phyloP scores from a whole-genome alignment of 345 rosid genomes.

The Raphanus sativus region DNA sequence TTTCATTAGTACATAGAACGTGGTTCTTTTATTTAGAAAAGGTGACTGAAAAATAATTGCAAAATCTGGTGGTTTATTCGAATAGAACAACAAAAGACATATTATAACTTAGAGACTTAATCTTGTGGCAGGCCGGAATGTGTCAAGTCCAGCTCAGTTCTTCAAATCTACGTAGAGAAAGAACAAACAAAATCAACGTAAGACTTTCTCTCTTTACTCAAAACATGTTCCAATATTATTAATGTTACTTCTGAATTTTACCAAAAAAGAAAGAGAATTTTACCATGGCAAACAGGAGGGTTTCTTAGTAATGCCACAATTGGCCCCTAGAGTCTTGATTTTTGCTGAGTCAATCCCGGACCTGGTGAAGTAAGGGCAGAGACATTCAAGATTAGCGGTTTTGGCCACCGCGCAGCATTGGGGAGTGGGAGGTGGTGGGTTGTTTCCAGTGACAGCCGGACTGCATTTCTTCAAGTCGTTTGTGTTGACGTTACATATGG shows the following conservation, averaged over 20 bases:
- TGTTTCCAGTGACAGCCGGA: slow-evolving; percentile 46
- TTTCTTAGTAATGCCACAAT: slow-evolving; percentile 30
- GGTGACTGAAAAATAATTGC: not conserved
- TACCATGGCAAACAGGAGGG: slow-evolving; percentile 5
- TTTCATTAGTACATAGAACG: slow-evolving; percentile 7
- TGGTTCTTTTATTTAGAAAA: not conserved
- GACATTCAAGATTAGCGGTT: slow-evolving; percentile 43
- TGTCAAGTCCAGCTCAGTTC: slow-evolving; percentile 12
- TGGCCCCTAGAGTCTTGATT: slow-evolving; percentile 44
- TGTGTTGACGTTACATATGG: slow-evolving; percentile 43
- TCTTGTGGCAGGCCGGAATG: not conserved
- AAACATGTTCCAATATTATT: not conserved
- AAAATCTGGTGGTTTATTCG: not conserved
- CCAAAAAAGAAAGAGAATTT: not conserved
- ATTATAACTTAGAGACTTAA: not conserved
- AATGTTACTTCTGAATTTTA: not conserved
- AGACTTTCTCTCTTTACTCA: slow-evolving; percentile 4
- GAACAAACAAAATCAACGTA: slow-evolving; percentile 11
- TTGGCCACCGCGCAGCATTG: slow-evolving; percentile 44
- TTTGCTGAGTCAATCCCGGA: slow-evolving; percentile 37
- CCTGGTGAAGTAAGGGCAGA: slow-evolving; percentile 29
- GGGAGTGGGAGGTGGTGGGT: slow-evolving; percentile 44
- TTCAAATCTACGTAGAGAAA: slow-evolving; percentile 12
- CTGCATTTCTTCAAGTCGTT: slow-evolving; percentile 41
- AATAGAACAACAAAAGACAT: not conserved